Base-by-base conservation (phyloP, 352 stramenopile species). In the Globisporangium polare region DNA sequence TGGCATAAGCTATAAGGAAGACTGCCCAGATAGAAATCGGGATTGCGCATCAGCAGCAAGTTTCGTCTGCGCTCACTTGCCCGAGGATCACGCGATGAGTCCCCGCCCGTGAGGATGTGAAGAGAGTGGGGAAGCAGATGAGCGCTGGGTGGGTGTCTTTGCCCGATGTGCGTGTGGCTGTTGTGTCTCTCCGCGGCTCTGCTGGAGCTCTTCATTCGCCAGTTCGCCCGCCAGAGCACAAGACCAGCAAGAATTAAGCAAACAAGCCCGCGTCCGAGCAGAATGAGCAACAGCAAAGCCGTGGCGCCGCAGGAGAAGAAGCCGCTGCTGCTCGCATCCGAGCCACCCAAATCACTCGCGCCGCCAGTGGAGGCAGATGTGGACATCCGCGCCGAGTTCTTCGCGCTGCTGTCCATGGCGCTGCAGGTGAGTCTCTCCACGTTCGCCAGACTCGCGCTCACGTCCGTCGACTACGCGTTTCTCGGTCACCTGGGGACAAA, bases 341-440 rank as follows among this genome's bases (percentile, higher is more conserved):
- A 60, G 31, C 54, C 55, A 8, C 15, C 9, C 18, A 43, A 45
- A 26, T 24, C 2, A 13, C 46, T 24, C 18, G 26, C 41, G 7
- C 20, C 57, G 0, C 2, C 13, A 0, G 1, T 13, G 3, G 79
- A 91, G 61, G 57, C 68, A 4, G 66, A 69, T 0, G 77, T 93
- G 26, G 69, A 93, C 61, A 69, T 83, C 31, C 60, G 63, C 17
- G 62, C 65, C 41, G 84, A 93, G 68, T 86, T 93, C 60, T 64
- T 70, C 55, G 60, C 75, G 53, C 73, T 93, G 43, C 71, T 70
- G 51, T 87, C 71, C 58, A 91, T 93, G 80, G 84, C 84, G 45
- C 66, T 91, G 60, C 84, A 93, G 62, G 84, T 93, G 26, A 88
- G 75, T 45, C 69, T 93, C 22, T 84, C 84, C 1, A 93, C 81